Evolutionary conservation across 768 basidiomycete genomes (phyloP).

Genomic region (Naematelia aurantialba): DNA sequence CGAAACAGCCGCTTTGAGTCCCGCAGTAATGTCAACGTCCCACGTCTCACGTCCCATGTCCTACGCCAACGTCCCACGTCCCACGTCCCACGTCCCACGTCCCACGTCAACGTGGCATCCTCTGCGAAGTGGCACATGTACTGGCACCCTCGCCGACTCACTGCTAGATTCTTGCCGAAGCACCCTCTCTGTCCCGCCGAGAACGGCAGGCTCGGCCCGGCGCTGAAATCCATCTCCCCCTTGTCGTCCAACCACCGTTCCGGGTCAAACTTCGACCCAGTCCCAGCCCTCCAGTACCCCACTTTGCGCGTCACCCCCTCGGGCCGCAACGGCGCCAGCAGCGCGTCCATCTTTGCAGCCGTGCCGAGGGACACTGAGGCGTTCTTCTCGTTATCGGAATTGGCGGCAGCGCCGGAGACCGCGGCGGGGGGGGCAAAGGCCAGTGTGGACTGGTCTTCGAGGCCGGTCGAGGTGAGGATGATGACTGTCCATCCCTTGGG

Average conservation of each 20-base stretch:
- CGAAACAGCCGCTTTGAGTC: background rate
- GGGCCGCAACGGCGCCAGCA: constrained; percentile 1
- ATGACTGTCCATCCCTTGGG: constrained; percentile 36
- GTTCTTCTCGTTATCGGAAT: background rate
- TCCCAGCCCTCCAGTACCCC: constrained; percentile 31
- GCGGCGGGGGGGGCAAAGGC: background rate
- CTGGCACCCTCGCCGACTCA: no score
- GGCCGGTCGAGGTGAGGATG: constrained; percentile 20
- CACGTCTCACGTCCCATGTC: no score
- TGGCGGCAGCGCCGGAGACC: background rate
- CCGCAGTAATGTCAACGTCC: no score
- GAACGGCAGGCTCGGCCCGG: constrained; percentile 42
- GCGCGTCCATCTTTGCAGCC: constrained; percentile 4
- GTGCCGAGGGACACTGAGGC: background rate
- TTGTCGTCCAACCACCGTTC: constrained; percentile 37
- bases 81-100: no score
- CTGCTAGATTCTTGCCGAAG: constrained; percentile 44
- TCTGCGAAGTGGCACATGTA: background rate
- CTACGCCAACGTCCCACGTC: no score
- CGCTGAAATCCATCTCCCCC: constrained; percentile 29
- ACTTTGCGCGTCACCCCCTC: constrained; percentile 18
- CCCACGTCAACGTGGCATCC: no score
- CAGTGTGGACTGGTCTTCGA: constrained; percentile 21
- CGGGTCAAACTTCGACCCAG: constrained; percentile 30
- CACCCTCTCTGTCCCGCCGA: constrained; percentile 39